phyloP scores from a whole-genome alignment of 768 basidiomycete genomes.

The Amanita subjunquillea region DNA sequence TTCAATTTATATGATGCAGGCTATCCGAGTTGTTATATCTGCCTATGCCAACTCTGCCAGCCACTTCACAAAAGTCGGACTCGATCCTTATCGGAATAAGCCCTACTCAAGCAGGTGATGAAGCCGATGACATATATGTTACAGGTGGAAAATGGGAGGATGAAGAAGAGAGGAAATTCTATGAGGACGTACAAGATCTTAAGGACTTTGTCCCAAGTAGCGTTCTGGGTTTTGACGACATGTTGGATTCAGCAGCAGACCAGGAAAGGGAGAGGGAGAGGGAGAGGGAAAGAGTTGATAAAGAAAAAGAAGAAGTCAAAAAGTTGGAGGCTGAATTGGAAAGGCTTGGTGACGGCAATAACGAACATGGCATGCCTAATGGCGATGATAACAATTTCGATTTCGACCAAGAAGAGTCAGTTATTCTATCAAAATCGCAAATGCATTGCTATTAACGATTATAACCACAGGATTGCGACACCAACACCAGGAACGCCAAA shows the following conservation, averaged over 20 bases:
- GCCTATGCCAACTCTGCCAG: constrained; percentile 75
- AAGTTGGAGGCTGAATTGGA: constrained; percentile 75
- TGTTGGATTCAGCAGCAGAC: constrained; percentile 18
- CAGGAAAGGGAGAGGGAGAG: constrained; percentile 41
- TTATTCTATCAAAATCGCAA: background rate
- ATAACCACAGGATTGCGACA: constrained; percentile 32
- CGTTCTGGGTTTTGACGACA: constrained; percentile 65
- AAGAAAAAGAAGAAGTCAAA: constrained; percentile 58
- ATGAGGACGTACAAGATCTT: constrained; percentile 86
- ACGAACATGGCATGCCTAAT: constrained; percentile 9
- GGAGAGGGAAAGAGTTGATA: constrained; percentile 39
- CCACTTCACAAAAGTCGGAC: constrained; percentile 68
- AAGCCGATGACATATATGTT: constrained; percentile 43
- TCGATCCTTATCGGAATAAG: constrained; percentile 68
- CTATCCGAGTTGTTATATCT: constrained; percentile 87
- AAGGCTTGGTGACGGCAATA: constrained; percentile 36
- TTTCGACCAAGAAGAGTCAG: constrained; percentile 29
- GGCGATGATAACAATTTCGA: constrained; percentile 9
- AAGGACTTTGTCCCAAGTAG: constrained; percentile 87
- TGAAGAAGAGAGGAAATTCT: constrained; percentile 91
- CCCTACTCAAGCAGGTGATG: constrained; percentile 28
- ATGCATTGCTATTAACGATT: constrained; percentile 10
- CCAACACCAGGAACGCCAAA: constrained; percentile 64
- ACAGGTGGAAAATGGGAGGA: constrained; percentile 93
- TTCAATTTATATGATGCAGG: constrained; percentile 24